phyloP scores from a whole-genome alignment of 805 yeast species.

The Osmozyma mogii region DNA sequence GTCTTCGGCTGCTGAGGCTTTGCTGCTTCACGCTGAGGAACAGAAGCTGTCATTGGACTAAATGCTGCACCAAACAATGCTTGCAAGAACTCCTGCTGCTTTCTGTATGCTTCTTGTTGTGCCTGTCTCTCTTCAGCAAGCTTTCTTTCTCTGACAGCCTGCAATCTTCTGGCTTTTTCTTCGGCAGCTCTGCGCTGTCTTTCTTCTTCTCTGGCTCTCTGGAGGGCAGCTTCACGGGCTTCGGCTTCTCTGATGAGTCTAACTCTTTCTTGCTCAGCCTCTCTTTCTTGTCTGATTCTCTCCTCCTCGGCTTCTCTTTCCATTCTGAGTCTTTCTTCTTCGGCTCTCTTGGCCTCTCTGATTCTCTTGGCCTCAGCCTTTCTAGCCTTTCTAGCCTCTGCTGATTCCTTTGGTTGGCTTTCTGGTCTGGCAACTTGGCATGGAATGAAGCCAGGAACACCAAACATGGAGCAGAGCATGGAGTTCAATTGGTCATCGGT shows the following conservation, averaged over 20 bases:
- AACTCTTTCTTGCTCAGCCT: conserved; percentile 5
- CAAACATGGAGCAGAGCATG: conserved; percentile 8
- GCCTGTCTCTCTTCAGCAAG: conserved; percentile 4
- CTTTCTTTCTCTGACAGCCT: conserved; percentile 2
- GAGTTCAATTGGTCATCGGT: conserved; percentile 12
- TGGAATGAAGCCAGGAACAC: conserved; percentile 2
- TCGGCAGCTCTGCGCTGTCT: conserved; percentile 3
- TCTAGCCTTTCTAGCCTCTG: too few species aligned
- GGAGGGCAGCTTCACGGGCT: conserved; percentile 5
- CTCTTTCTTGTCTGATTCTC: conserved; percentile 2
- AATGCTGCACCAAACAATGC: not conserved
- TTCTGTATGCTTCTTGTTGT: conserved; percentile 3
- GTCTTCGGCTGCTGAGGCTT: not conserved
- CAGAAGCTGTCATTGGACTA: not conserved
- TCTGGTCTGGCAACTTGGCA: too few species aligned
- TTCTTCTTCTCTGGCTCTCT: not conserved
- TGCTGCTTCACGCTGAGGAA: not conserved
- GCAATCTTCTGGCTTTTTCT: conserved; percentile 8
- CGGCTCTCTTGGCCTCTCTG: conserved; percentile 4
- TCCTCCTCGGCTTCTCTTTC: conserved; percentile 6
- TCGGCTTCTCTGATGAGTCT: too few species aligned
- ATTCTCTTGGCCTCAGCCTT: conserved; percentile 4
- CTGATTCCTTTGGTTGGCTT: conserved; percentile 3
- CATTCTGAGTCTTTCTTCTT: conserved; percentile 6
- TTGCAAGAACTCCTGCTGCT: not conserved